Evolutionary conservation across 768 basidiomycete genomes (phyloP).

Genomic region (Boletus eberwhitei): DNA sequence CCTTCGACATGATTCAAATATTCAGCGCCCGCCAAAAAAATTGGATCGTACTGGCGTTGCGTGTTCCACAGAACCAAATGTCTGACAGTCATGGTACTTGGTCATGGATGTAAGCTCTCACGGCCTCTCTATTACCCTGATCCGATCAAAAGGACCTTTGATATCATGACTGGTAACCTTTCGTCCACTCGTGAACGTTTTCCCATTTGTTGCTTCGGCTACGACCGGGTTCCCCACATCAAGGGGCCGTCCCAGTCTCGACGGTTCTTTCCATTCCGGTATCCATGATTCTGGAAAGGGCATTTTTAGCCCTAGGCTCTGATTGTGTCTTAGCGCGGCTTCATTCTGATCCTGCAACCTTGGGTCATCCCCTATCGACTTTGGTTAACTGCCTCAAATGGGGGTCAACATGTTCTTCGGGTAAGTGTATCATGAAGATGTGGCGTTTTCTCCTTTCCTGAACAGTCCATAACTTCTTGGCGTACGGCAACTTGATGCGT

Average conservation of each 20-base stretch:
- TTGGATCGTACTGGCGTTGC: too few species aligned
- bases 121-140: too few species aligned
- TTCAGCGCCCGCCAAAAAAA: too few species aligned
- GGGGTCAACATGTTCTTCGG: too few species aligned
- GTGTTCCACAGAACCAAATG: too few species aligned
- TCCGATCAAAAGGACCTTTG: too few species aligned
- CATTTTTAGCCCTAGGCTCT: not conserved
- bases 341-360: not conserved
- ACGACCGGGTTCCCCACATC: not conserved
- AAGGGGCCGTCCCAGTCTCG: not conserved
- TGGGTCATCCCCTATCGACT: not conserved
- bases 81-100: too few species aligned
- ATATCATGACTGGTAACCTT: not conserved
- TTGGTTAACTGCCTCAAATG: not conserved
- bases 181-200: not conserved
- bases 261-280: not conserved
- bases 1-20: too few species aligned
- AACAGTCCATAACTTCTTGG: not conserved
- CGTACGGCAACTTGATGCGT: not conserved
- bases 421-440: too few species aligned
- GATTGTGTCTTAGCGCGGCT: not conserved
- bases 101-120: too few species aligned
- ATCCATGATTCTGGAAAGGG: slow-evolving; percentile 7
- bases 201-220: too few species aligned
- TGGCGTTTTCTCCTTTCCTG: not conserved